Evolutionary conservation across 1,284 basidiomycete species (phyloP).

Genomic region (Cerrena zonata): DNA sequence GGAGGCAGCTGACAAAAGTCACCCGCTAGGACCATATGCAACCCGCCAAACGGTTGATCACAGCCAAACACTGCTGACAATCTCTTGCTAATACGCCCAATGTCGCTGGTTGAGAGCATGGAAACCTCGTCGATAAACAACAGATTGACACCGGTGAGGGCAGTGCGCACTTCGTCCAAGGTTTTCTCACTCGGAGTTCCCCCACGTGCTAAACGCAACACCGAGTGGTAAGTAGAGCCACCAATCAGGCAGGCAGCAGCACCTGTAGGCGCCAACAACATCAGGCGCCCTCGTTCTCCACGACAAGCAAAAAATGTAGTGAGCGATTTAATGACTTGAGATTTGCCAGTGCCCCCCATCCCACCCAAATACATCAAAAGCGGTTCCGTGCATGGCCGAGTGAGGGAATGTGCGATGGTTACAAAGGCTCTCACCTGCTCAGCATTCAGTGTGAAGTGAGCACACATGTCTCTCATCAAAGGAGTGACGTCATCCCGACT

Average conservation of each 20-base stretch:
- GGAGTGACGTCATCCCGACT: neutral
- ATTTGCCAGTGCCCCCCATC: slow-evolving; percentile 38
- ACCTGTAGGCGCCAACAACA: slow-evolving; percentile 34
- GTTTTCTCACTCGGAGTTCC: neutral
- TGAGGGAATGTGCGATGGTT: slow-evolving; percentile 29
- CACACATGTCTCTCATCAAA: neutral
- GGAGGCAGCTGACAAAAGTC: slow-evolving; percentile 18
- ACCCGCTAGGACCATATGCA: slow-evolving; percentile 10
- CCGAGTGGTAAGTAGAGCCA: slow-evolving; percentile 35
- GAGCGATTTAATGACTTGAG: slow-evolving; percentile 35
- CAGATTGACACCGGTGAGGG: slow-evolving; percentile 26
- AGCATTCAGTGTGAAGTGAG: slow-evolving; percentile 19
- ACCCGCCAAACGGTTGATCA: slow-evolving; percentile 8
- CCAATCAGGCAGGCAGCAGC: slow-evolving; percentile 30
- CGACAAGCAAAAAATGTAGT: slow-evolving; percentile 24
- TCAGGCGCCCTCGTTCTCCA: slow-evolving; percentile 23
- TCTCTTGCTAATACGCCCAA: slow-evolving; percentile 6
- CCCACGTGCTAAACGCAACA: slow-evolving; percentile 21
- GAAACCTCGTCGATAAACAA: slow-evolving; percentile 23
- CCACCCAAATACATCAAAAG: slow-evolving; percentile 10
- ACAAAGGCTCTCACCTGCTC: slow-evolving; percentile 31
- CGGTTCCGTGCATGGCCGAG: slow-evolving; percentile 12
- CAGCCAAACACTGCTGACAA: neutral
- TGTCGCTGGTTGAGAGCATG: slow-evolving; percentile 5
- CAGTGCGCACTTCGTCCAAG: slow-evolving; percentile 7